Evolutionary conservation across 2,329 filamentous ascomycete genomes (phyloP), one percentile per base, ranked within the genome.

Genomic region (Teratosphaeria gauchensis): DNA sequence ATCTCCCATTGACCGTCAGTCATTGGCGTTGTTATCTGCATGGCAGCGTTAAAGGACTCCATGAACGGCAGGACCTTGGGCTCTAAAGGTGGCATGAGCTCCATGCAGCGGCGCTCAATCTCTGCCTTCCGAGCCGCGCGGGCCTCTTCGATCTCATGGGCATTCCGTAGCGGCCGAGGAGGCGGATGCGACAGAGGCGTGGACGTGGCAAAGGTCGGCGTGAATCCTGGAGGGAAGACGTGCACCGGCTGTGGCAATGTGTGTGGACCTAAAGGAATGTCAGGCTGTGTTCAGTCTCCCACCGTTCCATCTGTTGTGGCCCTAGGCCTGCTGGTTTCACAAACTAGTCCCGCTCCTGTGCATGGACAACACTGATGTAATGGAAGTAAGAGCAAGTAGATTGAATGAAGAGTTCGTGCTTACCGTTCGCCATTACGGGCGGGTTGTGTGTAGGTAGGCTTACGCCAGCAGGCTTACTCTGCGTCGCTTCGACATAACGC

Each of bases 41-140:
- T 80, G 32, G 89, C 85, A 42, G 86, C 87, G 68, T 87, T 83
- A 71, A 90, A 92, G 1, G 87, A 84, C 53, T 87, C 81, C 72
- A 90, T 88, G 67, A 87, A 84, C 58, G 80, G 80, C 59, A 92
- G 76, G 51, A 88, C 77, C 63, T 78, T 79, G 46, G 84, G 74
- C 54, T 77, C 74, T 58, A 92, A 75, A 1, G 88, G 86, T 30
- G 88, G 88, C 33, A 84, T 73, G 54, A 92, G 78, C 70, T 82
- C 74, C 52, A 63, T 55, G 67, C 86, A 89, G 31, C 87, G 82
- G 56, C 81, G 80, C 71, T 91, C 87, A 66, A 92, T 91, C 64
- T 90, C 88, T 14, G 78, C 76, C 69, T 82, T 83, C 61, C 87
- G 81, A 59, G 77, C 78, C 58, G 82, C 80, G 70, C 87, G 89